phyloP scores from a whole-genome alignment of 2,329 filamentous ascomycete species.

The Bertia moriformis region DNA sequence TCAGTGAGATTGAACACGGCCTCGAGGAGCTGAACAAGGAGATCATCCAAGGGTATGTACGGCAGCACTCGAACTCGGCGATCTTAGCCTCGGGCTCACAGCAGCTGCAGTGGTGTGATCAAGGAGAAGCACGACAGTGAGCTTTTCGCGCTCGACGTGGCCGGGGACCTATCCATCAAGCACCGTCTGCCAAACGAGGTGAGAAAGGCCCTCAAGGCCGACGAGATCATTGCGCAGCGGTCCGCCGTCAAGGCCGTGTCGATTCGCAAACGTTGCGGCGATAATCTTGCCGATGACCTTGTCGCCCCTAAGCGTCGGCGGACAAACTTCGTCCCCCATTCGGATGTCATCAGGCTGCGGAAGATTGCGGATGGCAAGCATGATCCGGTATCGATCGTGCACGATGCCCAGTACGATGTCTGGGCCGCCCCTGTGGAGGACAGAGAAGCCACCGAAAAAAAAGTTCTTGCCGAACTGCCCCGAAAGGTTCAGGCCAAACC shows the following conservation, averaged over 20 bases:
- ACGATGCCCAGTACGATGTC: slow-evolving; percentile 58
- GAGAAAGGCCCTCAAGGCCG: slow-evolving; percentile 70
- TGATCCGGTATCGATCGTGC: slow-evolving; percentile 27
- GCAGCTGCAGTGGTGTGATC: slow-evolving; percentile 67
- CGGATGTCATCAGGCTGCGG: slow-evolving; percentile 67
- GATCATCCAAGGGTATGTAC: slow-evolving; percentile 42
- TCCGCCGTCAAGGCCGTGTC: slow-evolving; percentile 70
- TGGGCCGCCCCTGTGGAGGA: slow-evolving; percentile 49
- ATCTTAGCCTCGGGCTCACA: too few species aligned
- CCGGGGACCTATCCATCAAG: slow-evolving; percentile 52
- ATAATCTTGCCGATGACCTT: slow-evolving; percentile 59
- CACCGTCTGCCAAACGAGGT: slow-evolving; percentile 49
- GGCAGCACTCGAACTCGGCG: too few species aligned
- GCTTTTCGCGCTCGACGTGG: slow-evolving; percentile 71
- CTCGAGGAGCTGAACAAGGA: slow-evolving; percentile 75
- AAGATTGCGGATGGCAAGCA: slow-evolving; percentile 64
- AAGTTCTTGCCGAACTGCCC: too few species aligned
- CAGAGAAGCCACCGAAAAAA: too few species aligned
- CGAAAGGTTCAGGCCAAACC: slow-evolving; percentile 17
- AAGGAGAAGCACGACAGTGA: slow-evolving; percentile 70
- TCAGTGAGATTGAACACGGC: slow-evolving; percentile 71
- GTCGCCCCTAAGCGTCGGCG: slow-evolving; percentile 51
- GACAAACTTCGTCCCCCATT: slow-evolving; percentile 67
- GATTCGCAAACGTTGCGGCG: slow-evolving; percentile 59
- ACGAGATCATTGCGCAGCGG: slow-evolving; percentile 78